These are phyloP conservation scores for Gillenia trifoliata DNA, from an alignment of 306 rosid genomes.

Conservation along the genomic window DNA sequence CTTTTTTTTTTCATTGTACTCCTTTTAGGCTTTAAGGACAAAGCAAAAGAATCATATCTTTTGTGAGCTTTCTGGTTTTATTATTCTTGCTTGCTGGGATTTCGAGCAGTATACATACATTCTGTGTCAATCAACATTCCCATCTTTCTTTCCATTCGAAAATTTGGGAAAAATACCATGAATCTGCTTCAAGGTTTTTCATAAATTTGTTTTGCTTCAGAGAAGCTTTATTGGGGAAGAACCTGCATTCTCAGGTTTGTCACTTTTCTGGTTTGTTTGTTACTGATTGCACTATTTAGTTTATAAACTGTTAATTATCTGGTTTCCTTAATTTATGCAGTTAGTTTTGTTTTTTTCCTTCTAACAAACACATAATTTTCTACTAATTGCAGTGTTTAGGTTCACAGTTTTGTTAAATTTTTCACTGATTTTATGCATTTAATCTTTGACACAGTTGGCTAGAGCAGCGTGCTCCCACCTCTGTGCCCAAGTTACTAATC, in stretches of 20 bases:
- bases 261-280: slow-evolving; percentile 8
- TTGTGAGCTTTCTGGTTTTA: not conserved
- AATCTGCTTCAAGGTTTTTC: slow-evolving; percentile 1
- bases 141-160: slow-evolving; percentile 19
- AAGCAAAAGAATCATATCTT: slow-evolving; percentile 16
- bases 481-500: not conserved
- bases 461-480: not conserved
- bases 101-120: not conserved
- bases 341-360: too few species aligned
- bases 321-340: not conserved
- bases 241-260: slow-evolving; percentile 33
- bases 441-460: not conserved
- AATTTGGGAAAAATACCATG: slow-evolving; percentile 16
- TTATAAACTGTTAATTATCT: not conserved
- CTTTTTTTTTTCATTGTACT: slow-evolving; percentile 3
- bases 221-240: slow-evolving; percentile 11
- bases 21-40: slow-evolving; percentile 17
- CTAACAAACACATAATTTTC: not conserved
- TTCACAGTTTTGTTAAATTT: not conserved
- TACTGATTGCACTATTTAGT: not conserved
- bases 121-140: slow-evolving; percentile 9
- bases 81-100: not conserved
- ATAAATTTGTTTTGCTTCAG: slow-evolving; percentile 9
- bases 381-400: not conserved
- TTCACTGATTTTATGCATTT: not conserved